A percentile compares a stretch with the other conserved stretches of the same genome.
These are phyloP conservation scores for Rhizopus stolonifer DNA, from an alignment of 371 early-diverging fungal genomes.

Conservation along the genomic window DNA sequence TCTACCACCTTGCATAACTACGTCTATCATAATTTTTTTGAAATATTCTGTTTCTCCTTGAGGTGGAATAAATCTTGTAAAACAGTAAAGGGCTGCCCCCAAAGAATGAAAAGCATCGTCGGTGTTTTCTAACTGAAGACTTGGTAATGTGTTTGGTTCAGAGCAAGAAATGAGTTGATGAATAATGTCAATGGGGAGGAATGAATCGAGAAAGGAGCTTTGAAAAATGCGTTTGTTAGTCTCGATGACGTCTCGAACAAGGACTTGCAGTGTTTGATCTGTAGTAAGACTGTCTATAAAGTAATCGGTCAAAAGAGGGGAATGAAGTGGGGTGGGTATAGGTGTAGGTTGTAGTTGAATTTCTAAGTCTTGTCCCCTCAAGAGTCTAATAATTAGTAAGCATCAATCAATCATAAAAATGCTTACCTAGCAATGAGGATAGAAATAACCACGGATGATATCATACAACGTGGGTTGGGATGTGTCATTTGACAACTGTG, in stretches of 20 bases:
- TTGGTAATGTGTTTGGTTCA: slow-evolving; percentile 10
- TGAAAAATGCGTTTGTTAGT: slow-evolving; percentile 53
- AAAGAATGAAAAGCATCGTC: slow-evolving; percentile 60
- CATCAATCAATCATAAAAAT: not conserved
- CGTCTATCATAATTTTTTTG: slow-evolving; percentile 50
- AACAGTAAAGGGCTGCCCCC: slow-evolving; percentile 53
- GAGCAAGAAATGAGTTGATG: no score
- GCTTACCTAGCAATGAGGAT: slow-evolving; percentile 57
- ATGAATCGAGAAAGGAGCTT: slow-evolving; percentile 41
- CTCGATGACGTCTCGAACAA: slow-evolving; percentile 49
- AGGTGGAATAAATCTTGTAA: slow-evolving; percentile 42
- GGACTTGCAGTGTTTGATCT: slow-evolving; percentile 34
- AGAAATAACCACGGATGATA: slow-evolving; percentile 57
- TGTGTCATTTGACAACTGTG: slow-evolving; percentile 64
- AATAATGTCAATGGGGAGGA: no score
- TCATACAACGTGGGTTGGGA: slow-evolving; percentile 68
- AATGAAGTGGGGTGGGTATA: no score
- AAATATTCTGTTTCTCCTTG: slow-evolving; percentile 44
- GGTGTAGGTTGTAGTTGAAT: slow-evolving; percentile 20
- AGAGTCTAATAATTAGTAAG: slow-evolving; percentile 21
- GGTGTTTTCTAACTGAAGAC: slow-evolving; percentile 41
- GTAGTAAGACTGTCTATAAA: slow-evolving; percentile 26
- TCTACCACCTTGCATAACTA: slow-evolving; percentile 65
- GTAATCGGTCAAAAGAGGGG: no score
- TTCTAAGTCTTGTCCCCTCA: slow-evolving; percentile 46